Evolutionary conservation across 495 filamentous ascomycete genomes (phyloP).

Genomic region (Aspergillus sclerotioniger): DNA sequence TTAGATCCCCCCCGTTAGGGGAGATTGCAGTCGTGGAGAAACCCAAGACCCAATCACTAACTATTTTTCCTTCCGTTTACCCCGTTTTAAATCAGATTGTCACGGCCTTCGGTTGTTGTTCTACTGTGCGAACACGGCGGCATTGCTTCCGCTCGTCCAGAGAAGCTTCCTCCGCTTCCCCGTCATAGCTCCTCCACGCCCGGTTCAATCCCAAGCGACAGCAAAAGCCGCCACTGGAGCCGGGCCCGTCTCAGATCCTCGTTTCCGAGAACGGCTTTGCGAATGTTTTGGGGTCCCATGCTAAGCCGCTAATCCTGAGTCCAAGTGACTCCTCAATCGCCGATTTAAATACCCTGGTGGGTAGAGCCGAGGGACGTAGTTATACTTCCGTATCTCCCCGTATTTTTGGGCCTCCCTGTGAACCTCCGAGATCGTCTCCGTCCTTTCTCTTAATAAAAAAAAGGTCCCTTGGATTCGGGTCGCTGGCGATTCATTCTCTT

Average conservation of each 20-base stretch:
- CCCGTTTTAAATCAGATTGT: background rate
- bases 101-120: background rate
- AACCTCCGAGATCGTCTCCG: conserved; percentile 25
- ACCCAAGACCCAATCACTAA: background rate
- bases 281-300: background rate
- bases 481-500: conserved; percentile 2
- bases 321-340: conserved; percentile 8
- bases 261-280: conserved; percentile 15
- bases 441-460: conserved; percentile 13
- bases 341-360: conserved; percentile 14
- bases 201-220: conserved; percentile 7
- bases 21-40: too few relatives aligned
- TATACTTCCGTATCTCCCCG: conserved; percentile 33
- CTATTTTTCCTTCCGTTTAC: background rate
- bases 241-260: conserved; percentile 25
- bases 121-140: conserved; percentile 6
- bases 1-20: background rate
- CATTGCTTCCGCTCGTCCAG: conserved; percentile 46
- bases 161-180: conserved; percentile 40
- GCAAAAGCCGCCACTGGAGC: conserved; percentile 33
- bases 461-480: background rate
- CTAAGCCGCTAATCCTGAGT: conserved; percentile 7
- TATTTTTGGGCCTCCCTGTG: conserved; percentile 15
- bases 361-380: conserved; percentile 22
- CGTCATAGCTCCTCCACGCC: conserved; percentile 37